phyloP scores from a whole-genome alignment of 2,329 filamentous ascomycete genomes.

The Fusarium veterinarium region DNA sequence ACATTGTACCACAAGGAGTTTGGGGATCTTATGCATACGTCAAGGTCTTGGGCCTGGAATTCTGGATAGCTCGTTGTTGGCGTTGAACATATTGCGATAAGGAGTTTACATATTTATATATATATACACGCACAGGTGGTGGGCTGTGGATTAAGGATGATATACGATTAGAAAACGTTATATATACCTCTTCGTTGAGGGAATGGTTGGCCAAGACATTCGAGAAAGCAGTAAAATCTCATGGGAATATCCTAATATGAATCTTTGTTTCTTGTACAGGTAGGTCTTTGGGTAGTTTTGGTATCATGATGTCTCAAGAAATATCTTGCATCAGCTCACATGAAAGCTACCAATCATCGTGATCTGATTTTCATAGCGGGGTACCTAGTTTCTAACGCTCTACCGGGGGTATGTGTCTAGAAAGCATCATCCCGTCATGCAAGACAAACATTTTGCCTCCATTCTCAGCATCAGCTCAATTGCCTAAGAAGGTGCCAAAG shows the following conservation, averaged over 20 bases:
- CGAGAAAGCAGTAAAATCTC: neutral
- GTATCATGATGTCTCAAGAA: slow-evolving; percentile 1
- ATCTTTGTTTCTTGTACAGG: neutral
- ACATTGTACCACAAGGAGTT: slow-evolving; percentile 38
- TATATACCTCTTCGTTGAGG: slow-evolving; percentile 27
- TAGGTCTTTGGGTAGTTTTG: neutral
- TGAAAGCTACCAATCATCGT: slow-evolving; percentile 31
- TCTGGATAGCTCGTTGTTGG: slow-evolving; percentile 44
- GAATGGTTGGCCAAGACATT: slow-evolving; percentile 15
- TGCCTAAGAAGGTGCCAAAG: slow-evolving; percentile 3
- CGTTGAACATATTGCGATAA: slow-evolving; percentile 44
- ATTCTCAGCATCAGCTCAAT: slow-evolving; percentile 19
- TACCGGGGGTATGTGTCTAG: slow-evolving; percentile 41
- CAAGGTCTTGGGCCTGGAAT: slow-evolving; percentile 36
- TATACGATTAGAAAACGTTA: slow-evolving; percentile 25
- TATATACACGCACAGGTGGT: slow-evolving; percentile 30
- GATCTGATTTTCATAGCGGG: slow-evolving; percentile 22
- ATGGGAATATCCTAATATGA: slow-evolving; percentile 1
- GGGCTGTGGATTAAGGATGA: slow-evolving; percentile 11
- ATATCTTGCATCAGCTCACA: slow-evolving; percentile 3
- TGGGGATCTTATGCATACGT: slow-evolving; percentile 37
- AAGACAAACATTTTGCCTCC: slow-evolving; percentile 31
- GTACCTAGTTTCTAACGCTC: slow-evolving; percentile 17
- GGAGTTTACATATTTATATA: slow-evolving; percentile 27
- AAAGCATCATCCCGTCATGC: slow-evolving; percentile 32